Evolutionary conservation across 2,329 filamentous ascomycete genomes (phyloP).

Genomic region (Fusarium tuaranense): DNA sequence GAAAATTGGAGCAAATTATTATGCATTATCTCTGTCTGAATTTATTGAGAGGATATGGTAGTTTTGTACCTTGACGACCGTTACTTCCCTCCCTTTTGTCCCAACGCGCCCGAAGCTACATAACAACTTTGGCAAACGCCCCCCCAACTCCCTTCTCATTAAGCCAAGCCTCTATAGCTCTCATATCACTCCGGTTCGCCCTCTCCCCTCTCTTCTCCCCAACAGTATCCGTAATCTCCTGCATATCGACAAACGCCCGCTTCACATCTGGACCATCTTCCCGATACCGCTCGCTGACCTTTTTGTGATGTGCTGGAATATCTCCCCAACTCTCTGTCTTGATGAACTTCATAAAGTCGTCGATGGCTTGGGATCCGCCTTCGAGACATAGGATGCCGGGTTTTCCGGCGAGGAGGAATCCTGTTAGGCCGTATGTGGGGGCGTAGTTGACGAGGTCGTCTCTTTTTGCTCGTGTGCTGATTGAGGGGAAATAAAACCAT

Average conservation of each 20-base stretch:
- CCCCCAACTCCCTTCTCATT: conserved; percentile 47
- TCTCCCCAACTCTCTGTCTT: conserved; percentile 73
- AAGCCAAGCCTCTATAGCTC: conserved; percentile 63
- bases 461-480: conserved; percentile 69
- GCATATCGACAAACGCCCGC: conserved; percentile 66
- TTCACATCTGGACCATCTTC: conserved; percentile 49
- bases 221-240: conserved; percentile 64
- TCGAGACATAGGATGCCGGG: conserved; percentile 67
- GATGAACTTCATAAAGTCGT: conserved; percentile 72
- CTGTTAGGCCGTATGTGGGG: conserved; percentile 64
- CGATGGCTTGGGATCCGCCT: conserved; percentile 59
- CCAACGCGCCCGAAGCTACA: conserved; percentile 14
- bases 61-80: too few species aligned
- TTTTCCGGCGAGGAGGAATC: conserved; percentile 71
- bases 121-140: conserved; percentile 42
- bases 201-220: conserved; percentile 61
- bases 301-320: conserved; percentile 71
- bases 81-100: too few species aligned
- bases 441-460: conserved; percentile 67
- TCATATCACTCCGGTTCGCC: conserved; percentile 65
- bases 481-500: conserved; percentile 74
- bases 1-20: too few species aligned
- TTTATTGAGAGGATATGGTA: too few species aligned
- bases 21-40: too few species aligned
- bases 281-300: conserved; percentile 67